phyloP scores from a whole-genome alignment of 2,329 filamentous ascomycete genomes.

The Colletotrichum salicis region DNA sequence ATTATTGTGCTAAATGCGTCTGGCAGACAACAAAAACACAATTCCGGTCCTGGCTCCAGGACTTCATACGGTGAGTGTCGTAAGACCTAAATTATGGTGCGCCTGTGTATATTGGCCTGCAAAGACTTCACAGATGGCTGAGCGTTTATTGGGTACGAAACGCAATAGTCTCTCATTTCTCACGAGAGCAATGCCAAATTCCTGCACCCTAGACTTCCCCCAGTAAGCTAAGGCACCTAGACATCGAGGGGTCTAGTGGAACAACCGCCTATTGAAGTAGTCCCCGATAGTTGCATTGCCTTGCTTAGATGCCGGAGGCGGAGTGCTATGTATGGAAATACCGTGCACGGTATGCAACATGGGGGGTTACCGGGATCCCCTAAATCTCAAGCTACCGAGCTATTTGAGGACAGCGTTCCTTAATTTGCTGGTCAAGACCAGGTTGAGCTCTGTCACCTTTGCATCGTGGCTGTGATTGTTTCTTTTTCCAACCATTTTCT shows the following conservation, averaged over 20 bases:
- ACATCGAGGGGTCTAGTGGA: no score
- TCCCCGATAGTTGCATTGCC: conserved; percentile 21
- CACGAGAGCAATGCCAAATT: not conserved
- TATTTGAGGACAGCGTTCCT: not conserved
- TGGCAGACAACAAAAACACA: no score
- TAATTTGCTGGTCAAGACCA: not conserved
- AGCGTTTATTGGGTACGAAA: no score
- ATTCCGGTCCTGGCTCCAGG: no score
- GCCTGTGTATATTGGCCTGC: no score
- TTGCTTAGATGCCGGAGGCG: not conserved
- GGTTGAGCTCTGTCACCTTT: not conserved
- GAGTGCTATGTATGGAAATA: conserved; percentile 16
- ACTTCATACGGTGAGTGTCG: no score
- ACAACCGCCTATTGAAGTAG: no score
- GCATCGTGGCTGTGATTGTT: not conserved
- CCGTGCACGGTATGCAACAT: not conserved
- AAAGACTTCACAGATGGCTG: no score
- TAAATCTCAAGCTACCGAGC: not conserved
- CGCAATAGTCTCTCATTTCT: not conserved
- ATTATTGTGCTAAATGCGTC: no score
- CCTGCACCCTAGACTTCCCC: conserved; percentile 6
- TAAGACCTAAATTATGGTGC: no score
- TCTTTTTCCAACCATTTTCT: conserved; percentile 1
- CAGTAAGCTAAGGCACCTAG: no score
- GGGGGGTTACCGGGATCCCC: conserved; percentile 3